phyloP scores from a whole-genome alignment of 768 basidiomycete genomes.

The Tricholoma hemisulphureum region DNA sequence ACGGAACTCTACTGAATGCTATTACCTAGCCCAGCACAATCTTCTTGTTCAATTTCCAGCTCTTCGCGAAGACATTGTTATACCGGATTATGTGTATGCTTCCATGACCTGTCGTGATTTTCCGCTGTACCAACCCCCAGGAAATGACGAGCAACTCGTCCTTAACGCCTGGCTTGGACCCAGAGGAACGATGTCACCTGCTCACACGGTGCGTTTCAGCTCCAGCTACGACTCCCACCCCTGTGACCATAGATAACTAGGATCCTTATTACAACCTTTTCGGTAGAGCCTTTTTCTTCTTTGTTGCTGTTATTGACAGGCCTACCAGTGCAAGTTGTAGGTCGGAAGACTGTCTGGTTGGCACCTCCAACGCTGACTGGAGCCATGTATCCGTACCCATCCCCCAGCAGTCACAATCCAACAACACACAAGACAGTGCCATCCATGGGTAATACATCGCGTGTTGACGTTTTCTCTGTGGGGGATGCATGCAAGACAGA shows the following conservation, averaged over 20 bases:
- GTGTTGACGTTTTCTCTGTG: constrained; percentile 69
- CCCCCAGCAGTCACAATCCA: constrained; percentile 31
- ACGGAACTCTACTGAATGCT: constrained; percentile 24
- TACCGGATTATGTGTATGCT: constrained; percentile 91
- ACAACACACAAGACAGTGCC: constrained; percentile 40
- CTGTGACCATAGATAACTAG: constrained; percentile 36
- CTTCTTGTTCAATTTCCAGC: constrained; percentile 82
- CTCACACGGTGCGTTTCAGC: constrained; percentile 67
- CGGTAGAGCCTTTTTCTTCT: constrained; percentile 40
- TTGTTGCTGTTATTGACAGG: constrained; percentile 9
- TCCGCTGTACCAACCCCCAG: constrained; percentile 60
- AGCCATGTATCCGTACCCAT: constrained; percentile 60
- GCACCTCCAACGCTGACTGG: constrained; percentile 62
- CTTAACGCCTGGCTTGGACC: constrained; percentile 86
- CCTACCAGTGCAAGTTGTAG: constrained; percentile 79
- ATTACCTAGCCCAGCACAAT: constrained; percentile 92
- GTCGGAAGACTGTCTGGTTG: constrained; percentile 88
- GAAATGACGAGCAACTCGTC: constrained; percentile 61
- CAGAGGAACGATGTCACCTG: constrained; percentile 75
- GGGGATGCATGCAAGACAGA: constrained; percentile 14
- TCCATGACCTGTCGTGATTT: constrained; percentile 45
- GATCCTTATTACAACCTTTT: constrained; percentile 95
- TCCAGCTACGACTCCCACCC: not conserved
- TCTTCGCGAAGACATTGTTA: constrained; percentile 66
- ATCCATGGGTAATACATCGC: constrained; percentile 78